phyloP scores from a whole-genome alignment of 208 protist genomes.

The Leishmania arabica region DNA sequence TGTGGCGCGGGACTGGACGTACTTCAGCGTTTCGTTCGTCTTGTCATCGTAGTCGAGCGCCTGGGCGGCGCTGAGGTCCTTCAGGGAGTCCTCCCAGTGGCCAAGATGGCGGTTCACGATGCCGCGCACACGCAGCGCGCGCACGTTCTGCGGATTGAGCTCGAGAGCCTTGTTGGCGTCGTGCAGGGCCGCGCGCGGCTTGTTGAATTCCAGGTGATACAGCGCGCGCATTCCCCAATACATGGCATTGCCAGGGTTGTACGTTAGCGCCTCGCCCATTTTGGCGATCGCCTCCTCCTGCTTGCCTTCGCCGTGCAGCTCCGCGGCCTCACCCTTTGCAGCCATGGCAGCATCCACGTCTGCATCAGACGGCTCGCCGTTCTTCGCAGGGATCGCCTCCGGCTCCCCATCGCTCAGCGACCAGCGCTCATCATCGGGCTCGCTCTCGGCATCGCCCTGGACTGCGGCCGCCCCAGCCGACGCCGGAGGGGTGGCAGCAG shows the following conservation, averaged over 20 bases:
- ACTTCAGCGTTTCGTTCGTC: slow-evolving; percentile 44
- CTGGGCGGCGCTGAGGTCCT: slow-evolving; percentile 73
- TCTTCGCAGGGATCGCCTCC: slow-evolving; percentile 27
- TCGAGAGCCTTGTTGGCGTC: slow-evolving; percentile 61
- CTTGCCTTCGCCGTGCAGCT: slow-evolving; percentile 53
- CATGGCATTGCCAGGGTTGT: slow-evolving; percentile 69
- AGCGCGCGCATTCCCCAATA: slow-evolving; percentile 73
- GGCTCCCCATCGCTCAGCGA: slow-evolving; percentile 38
- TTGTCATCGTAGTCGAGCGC: slow-evolving; percentile 79
- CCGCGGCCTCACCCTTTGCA: slow-evolving; percentile 63
- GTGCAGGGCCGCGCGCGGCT: slow-evolving; percentile 55
- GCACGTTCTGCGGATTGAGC: slow-evolving; percentile 75
- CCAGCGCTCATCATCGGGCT: slow-evolving; percentile 66
- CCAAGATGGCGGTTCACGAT: slow-evolving; percentile 70
- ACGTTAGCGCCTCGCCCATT: slow-evolving; percentile 58
- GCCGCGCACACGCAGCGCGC: slow-evolving; percentile 73
- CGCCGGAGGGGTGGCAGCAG: background rate
- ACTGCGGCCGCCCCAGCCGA: background rate
- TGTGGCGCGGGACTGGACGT: slow-evolving; percentile 47
- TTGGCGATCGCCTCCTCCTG: slow-evolving; percentile 50
- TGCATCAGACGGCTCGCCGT: slow-evolving; percentile 45
- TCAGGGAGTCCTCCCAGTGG: slow-evolving; percentile 63
- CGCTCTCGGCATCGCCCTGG: slow-evolving; percentile 29
- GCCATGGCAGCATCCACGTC: slow-evolving; percentile 58
- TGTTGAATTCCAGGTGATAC: slow-evolving; percentile 59